Evolutionary conservation across 2,329 filamentous ascomycete genomes (phyloP).

Genomic region (Sclerotinia borealis): DNA sequence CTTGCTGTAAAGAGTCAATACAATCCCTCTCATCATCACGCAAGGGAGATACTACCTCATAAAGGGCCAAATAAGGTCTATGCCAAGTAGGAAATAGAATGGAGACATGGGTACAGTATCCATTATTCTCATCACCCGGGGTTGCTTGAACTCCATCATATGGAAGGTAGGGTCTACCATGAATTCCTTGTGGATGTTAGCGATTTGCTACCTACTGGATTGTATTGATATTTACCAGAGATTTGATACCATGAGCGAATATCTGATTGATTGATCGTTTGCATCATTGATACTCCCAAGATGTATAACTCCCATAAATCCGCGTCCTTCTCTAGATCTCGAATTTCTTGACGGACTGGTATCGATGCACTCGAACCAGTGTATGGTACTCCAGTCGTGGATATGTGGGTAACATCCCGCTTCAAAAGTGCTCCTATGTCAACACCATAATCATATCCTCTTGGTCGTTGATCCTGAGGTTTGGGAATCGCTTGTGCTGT

Average conservation of each 20-base stretch:
- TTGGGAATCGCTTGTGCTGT: neutral
- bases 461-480: neutral
- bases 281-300: conserved; percentile 25
- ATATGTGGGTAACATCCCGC: conserved; percentile 14
- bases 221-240: conserved; percentile 16
- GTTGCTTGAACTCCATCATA: conserved; percentile 22
- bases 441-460: conserved; percentile 22
- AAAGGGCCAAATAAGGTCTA: conserved; percentile 48
- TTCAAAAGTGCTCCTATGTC: conserved; percentile 15
- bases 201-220: neutral
- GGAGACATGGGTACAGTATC: conserved; percentile 29
- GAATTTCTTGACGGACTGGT: conserved; percentile 24
- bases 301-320: conserved; percentile 28
- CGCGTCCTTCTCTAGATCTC: conserved; percentile 23
- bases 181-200: conserved; percentile 22
- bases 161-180: conserved; percentile 25
- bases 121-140: conserved; percentile 18
- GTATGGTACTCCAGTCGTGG: conserved; percentile 11
- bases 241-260: conserved; percentile 28
- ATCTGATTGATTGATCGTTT: conserved; percentile 20
- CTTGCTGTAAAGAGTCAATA: conserved; percentile 40
- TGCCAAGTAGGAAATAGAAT: conserved; percentile 43
- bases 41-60: conserved; percentile 40
- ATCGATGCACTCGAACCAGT: conserved; percentile 19
- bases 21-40: neutral